These are phyloP conservation scores for Xylariaceae sp. DNA, from an alignment of 2,329 filamentous ascomycete species.

Conservation along the genomic window DNA sequence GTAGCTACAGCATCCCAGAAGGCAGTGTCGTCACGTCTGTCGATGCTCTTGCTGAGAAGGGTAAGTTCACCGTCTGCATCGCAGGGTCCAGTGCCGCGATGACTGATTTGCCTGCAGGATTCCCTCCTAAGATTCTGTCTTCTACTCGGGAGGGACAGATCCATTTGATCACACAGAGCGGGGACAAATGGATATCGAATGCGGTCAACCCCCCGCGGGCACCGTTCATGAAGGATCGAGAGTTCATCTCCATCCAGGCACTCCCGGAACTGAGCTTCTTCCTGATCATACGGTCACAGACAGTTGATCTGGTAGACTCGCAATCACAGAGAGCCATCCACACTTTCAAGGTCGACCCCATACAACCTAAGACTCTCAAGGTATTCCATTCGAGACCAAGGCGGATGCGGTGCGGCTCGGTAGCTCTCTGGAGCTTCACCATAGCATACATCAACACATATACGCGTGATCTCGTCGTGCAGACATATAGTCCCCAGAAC, in stretches of 20 bases:
- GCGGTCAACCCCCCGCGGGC: conserved; percentile 37
- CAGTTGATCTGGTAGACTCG: conserved; percentile 58
- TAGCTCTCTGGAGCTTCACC: conserved; percentile 57
- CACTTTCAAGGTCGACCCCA: conserved; percentile 53
- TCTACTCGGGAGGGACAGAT: conserved; percentile 30
- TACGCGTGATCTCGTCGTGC: conserved; percentile 57
- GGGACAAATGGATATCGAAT: conserved; percentile 45
- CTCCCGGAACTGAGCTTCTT: conserved; percentile 55
- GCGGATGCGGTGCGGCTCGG: conserved; percentile 47
- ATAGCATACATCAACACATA: conserved; percentile 57
- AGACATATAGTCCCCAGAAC: conserved; percentile 53
- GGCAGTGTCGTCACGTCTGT: conserved; percentile 48
- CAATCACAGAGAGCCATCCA: conserved; percentile 51
- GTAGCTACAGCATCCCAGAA: conserved; percentile 43
- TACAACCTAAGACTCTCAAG: conserved; percentile 55
- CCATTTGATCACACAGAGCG: conserved; percentile 28
- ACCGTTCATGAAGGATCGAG: conserved; percentile 32
- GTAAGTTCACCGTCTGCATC: conserved; percentile 28
- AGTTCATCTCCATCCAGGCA: conserved; percentile 53
- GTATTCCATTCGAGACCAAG: conserved; percentile 51
- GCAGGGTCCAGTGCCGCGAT: background rate
- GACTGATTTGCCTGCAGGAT: conserved; percentile 20
- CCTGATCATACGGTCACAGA: conserved; percentile 51
- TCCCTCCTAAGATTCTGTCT: conserved; percentile 28
- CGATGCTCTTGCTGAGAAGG: conserved; percentile 40